These are phyloP conservation scores for Sugiyamaella floridensis DNA, from an alignment of 805 yeast genomes.

Conservation along the genomic window DNA sequence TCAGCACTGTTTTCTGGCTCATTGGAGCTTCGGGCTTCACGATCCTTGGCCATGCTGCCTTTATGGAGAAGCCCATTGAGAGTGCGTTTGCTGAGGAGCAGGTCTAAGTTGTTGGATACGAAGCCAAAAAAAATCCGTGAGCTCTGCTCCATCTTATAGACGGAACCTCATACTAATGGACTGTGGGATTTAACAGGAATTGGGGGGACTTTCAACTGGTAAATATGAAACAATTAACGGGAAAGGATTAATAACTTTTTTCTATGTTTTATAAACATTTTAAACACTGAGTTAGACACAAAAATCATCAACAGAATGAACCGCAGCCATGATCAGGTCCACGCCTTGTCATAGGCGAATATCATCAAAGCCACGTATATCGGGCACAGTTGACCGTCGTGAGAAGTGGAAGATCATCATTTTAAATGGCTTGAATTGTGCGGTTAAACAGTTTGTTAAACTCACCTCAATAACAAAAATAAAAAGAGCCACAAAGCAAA, in stretches of 20 bases:
- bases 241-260: no score
- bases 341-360: constrained; percentile 83
- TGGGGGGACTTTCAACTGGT: no score
- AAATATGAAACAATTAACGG: no score
- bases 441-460: not conserved
- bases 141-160: not conserved
- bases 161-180: not conserved
- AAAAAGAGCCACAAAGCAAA: constrained; percentile 2
- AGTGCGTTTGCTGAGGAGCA: constrained; percentile 81
- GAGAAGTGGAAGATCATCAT: constrained; percentile 58
- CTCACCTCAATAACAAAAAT: constrained; percentile 15
- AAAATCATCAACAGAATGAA: not conserved
- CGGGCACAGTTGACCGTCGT: constrained; percentile 68
- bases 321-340: constrained; percentile 36
- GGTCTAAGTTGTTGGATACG: constrained; percentile 22
- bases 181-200: not conserved
- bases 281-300: not conserved
- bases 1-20: constrained; percentile 86
- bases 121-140: not conserved
- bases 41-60: constrained; percentile 78
- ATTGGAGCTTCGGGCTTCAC: constrained; percentile 75
- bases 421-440: constrained; percentile 7
- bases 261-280: not conserved
- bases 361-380: constrained; percentile 60
- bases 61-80: constrained; percentile 94